Evolutionary conservation across 306 rosid genomes (phyloP).

Genomic region (Sophora flavescens): DNA sequence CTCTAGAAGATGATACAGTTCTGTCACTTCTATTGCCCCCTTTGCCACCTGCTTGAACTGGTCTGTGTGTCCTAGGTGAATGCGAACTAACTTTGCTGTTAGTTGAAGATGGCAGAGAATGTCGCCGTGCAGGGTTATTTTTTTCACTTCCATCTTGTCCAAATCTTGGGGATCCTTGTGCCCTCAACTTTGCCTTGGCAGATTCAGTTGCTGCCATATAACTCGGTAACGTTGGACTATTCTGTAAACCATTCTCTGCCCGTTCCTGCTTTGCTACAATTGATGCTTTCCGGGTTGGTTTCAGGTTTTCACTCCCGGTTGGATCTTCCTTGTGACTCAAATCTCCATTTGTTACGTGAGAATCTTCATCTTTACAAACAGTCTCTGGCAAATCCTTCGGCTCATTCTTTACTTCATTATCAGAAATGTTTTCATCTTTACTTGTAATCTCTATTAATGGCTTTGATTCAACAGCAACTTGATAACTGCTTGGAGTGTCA

Average conservation of each 20-base stretch:
- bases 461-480: constrained; percentile 57
- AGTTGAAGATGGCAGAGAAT: constrained; percentile 82
- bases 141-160: constrained; percentile 73
- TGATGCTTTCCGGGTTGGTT: constrained; percentile 68
- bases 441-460: constrained; percentile 62
- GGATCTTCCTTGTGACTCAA: constrained; percentile 72
- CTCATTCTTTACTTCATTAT: constrained; percentile 57
- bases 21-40: constrained; percentile 67
- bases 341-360: constrained; percentile 63
- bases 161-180: constrained; percentile 90
- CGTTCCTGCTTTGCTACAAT: constrained; percentile 78
- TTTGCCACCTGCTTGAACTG: constrained; percentile 76
- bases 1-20: constrained; percentile 62
- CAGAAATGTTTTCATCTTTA: constrained; percentile 57
- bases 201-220: constrained; percentile 99
- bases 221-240: constrained; percentile 84
- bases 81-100: constrained; percentile 87
- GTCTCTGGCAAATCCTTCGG: constrained; percentile 56
- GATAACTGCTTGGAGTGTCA: constrained; percentile 54
- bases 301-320: constrained; percentile 69
- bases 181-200: constrained; percentile 96
- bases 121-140: constrained; percentile 71
- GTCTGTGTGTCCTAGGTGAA: constrained; percentile 90
- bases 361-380: constrained; percentile 59
- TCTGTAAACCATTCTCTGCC: constrained; percentile 75